A percentile compares a stretch with the other conserved stretches of the same genome.
Evolutionary conservation across 768 basidiomycete genomes (phyloP).

Genomic region (Leccinum boreale): DNA sequence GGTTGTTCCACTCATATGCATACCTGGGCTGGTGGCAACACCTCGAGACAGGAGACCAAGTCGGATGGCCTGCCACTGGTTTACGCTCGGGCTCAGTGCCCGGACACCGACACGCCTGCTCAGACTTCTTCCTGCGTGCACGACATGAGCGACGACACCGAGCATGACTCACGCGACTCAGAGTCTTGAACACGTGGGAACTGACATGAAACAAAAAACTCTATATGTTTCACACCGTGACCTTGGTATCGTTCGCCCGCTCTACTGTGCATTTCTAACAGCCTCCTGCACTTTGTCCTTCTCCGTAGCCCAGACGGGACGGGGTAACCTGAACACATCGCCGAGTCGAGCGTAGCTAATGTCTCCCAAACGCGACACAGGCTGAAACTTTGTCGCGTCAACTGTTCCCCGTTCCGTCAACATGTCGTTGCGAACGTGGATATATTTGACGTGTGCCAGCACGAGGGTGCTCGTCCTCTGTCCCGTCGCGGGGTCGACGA

Average conservation of each 20-base stretch:
- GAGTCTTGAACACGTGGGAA: too few species aligned
- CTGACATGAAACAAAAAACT: background rate
- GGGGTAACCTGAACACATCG: constrained; percentile 26
- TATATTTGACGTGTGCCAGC: constrained; percentile 39
- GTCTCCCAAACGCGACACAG: constrained; percentile 39
- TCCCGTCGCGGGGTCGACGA: constrained; percentile 32
- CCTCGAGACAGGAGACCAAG: background rate
- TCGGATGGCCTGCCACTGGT: background rate
- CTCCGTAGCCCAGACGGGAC: constrained; percentile 21
- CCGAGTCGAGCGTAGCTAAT: constrained; percentile 34
- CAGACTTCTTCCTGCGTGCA: background rate
- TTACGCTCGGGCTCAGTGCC: background rate
- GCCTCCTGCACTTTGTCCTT: constrained; percentile 8
- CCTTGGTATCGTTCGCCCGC: too few species aligned
- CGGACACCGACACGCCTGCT: too few species aligned
- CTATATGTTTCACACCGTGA: too few species aligned
- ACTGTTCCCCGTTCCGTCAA: constrained; percentile 35
- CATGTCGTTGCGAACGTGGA: constrained; percentile 43
- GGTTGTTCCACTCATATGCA: background rate
- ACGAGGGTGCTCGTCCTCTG: constrained; percentile 31
- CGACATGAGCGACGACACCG: background rate
- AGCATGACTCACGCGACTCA: background rate
- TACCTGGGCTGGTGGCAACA: background rate
- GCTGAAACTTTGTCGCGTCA: constrained; percentile 35
- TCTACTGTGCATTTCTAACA: constrained; percentile 2